Evolutionary conservation across 495 filamentous ascomycete species (phyloP).

Genomic region (Evernia prunastri): DNA sequence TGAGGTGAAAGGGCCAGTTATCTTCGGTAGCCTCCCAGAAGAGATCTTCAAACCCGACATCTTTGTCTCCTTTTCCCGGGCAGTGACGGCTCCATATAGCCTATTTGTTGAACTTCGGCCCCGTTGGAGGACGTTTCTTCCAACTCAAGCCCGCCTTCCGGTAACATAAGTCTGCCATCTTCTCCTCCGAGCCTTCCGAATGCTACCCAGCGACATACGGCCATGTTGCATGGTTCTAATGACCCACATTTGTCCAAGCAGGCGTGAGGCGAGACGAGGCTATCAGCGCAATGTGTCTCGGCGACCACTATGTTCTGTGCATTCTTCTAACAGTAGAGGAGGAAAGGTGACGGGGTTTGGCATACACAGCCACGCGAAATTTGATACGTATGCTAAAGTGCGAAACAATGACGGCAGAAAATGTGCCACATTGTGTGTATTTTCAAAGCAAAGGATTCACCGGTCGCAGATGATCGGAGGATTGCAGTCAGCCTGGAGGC

Average conservation of each 20-base stretch:
- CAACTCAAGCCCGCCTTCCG: not conserved
- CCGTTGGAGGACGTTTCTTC: not conserved
- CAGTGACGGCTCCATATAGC: not conserved
- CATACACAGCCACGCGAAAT: not conserved
- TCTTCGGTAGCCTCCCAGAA: not conserved
- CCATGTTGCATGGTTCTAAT: not conserved
- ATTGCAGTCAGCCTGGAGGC: constrained; percentile 2
- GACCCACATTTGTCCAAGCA: not conserved
- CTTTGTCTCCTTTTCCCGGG: not conserved
- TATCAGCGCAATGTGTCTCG: not conserved
- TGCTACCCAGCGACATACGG: not conserved
- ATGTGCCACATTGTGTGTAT: not conserved
- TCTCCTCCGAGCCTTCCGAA: not conserved
- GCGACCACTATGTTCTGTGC: not conserved
- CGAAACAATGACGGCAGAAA: not conserved
- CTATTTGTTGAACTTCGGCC: not conserved
- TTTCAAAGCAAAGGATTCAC: not conserved
- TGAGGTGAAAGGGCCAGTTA: constrained; percentile 35
- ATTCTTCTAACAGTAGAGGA: not conserved
- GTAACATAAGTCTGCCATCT: not conserved
- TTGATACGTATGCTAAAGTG: not conserved
- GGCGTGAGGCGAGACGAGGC: not conserved
- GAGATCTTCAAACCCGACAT: not conserved
- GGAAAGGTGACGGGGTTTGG: not conserved
- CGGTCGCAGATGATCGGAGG: not conserved